These are phyloP conservation scores for Conticribra guillardii DNA, from an alignment of 108 stramenopile genomes.

Conservation along the genomic window DNA sequence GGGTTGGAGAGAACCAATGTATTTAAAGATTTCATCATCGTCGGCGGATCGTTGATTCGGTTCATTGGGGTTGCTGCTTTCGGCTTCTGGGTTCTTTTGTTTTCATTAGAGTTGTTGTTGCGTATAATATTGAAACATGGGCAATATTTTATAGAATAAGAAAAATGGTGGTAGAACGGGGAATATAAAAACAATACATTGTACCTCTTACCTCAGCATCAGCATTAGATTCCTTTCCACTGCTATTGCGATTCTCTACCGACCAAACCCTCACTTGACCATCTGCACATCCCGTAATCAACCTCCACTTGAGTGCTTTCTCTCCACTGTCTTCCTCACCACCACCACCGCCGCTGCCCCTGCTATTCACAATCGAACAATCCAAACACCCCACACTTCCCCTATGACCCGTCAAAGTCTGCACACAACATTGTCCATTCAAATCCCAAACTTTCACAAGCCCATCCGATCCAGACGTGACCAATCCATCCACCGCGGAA, in stretches of 20 bases:
- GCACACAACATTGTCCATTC: constrained; percentile 93
- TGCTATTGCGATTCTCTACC: constrained; percentile 42
- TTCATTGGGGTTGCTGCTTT: background rate
- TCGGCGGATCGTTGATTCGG: constrained; percentile 17
- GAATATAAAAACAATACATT: background rate
- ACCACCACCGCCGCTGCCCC: constrained; percentile 7
- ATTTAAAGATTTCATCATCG: constrained; percentile 72
- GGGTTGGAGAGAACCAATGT: constrained; percentile 69
- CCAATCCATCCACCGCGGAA: constrained; percentile 61
- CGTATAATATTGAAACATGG: too few relatives aligned
- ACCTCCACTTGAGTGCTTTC: constrained; percentile 57
- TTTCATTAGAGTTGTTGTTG: too few relatives aligned
- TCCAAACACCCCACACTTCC: constrained; percentile 73
- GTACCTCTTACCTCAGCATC: constrained; percentile 2
- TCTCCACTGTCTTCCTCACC: constrained; percentile 20
- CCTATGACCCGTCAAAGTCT: constrained; percentile 95
- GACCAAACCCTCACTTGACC: constrained; percentile 90
- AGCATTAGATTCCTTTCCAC: constrained; percentile 10
- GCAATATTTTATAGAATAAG: too few relatives aligned
- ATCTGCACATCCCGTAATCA: constrained; percentile 91
- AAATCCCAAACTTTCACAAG: constrained; percentile 99
- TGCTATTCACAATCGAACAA: constrained; percentile 26
- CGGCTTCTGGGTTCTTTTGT: background rate
- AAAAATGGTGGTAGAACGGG: too few relatives aligned
- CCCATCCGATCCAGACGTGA: constrained; percentile 92